Conservation (phyloP, 495 filamentous ascomycete genomes). For the Cryomyces minteri region DNA sequence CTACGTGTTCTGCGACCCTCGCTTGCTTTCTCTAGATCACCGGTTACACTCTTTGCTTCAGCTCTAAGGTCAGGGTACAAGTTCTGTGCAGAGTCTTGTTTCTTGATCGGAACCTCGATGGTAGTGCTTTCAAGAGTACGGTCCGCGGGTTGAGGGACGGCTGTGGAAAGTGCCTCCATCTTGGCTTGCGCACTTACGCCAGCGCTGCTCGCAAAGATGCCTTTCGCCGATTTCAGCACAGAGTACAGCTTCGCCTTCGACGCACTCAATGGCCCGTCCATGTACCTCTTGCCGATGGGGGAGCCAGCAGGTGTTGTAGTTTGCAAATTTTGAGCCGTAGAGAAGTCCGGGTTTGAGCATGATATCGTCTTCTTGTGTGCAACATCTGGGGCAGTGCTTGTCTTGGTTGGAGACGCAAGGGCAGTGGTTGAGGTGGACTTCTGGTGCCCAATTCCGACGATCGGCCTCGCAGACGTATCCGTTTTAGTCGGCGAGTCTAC, state of each 20-base stretch:
- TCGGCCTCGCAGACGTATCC: neutral
- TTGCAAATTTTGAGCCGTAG: slow-evolving; percentile 18
- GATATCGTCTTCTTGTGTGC: slow-evolving; percentile 43
- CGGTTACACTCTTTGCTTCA: too few species aligned
- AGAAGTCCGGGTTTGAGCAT: slow-evolving; percentile 37
- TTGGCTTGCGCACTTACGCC: slow-evolving; percentile 61
- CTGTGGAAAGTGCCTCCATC: slow-evolving; percentile 32
- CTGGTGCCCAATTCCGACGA: slow-evolving; percentile 20
- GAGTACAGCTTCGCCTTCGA: slow-evolving; percentile 79
- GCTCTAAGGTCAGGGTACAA: neutral
- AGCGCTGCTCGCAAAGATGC: slow-evolving; percentile 63
- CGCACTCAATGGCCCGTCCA: slow-evolving; percentile 66
- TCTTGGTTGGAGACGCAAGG: slow-evolving; percentile 21
- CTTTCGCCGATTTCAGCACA: slow-evolving; percentile 69
- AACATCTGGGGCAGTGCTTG: slow-evolving; percentile 17
- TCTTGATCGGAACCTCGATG: too few species aligned
- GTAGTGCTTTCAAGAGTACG: too few species aligned
- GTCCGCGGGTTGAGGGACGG: neutral
- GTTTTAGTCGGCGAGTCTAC: neutral
- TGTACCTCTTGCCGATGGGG: slow-evolving; percentile 38
- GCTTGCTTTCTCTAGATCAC: slow-evolving; percentile 3
- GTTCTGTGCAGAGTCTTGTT: neutral
- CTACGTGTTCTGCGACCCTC: slow-evolving; percentile 48
- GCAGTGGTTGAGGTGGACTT: slow-evolving; percentile 38
- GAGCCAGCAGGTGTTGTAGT: slow-evolving; percentile 55